Evolutionary conservation across 2,329 filamentous ascomycete species (phyloP).

Genomic region (Pseudofabraea citricarpa): DNA sequence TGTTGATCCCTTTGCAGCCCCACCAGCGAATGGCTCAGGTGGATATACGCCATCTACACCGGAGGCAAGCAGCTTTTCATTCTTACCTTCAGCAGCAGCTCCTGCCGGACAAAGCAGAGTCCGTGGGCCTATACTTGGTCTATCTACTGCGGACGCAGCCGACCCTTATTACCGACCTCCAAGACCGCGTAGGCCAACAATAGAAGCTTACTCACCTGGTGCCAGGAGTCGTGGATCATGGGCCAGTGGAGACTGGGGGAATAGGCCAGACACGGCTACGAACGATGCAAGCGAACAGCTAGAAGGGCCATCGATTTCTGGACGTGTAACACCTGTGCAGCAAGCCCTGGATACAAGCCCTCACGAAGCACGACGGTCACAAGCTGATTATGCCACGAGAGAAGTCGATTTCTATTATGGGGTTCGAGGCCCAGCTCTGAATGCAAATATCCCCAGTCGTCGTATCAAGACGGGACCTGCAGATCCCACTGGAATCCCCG

Average conservation of each 20-base stretch:
- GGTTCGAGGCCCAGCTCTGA: conserved; percentile 81
- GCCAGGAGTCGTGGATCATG: conserved; percentile 38
- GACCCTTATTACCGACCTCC: conserved; percentile 91
- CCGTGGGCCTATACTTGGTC: conserved; percentile 36
- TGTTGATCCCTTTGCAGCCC: conserved; percentile 35
- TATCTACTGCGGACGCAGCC: conserved; percentile 45
- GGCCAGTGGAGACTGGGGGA: conserved; percentile 40
- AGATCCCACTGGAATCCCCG: conserved; percentile 87
- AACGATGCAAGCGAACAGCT: conserved; percentile 34
- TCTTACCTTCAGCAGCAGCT: conserved; percentile 45
- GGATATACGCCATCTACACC: conserved; percentile 70
- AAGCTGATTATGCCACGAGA: conserved; percentile 82
- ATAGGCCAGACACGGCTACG: conserved; percentile 22
- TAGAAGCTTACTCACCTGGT: conserved; percentile 39
- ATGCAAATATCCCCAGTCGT: conserved; percentile 73
- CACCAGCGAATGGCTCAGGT: conserved; percentile 51
- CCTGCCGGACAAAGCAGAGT: conserved; percentile 17
- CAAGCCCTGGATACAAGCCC: conserved; percentile 23
- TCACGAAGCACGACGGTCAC: conserved; percentile 30
- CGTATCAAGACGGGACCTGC: conserved; percentile 91
- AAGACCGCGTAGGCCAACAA: conserved; percentile 60
- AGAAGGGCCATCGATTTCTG: conserved; percentile 36
- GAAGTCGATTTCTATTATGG: conserved; percentile 98
- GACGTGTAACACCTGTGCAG: conserved; percentile 42
- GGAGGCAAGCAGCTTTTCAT: conserved; percentile 68